Base-by-base conservation (phyloP, 2,329 filamentous ascomycete species). In the Monilinia fructigena region DNA sequence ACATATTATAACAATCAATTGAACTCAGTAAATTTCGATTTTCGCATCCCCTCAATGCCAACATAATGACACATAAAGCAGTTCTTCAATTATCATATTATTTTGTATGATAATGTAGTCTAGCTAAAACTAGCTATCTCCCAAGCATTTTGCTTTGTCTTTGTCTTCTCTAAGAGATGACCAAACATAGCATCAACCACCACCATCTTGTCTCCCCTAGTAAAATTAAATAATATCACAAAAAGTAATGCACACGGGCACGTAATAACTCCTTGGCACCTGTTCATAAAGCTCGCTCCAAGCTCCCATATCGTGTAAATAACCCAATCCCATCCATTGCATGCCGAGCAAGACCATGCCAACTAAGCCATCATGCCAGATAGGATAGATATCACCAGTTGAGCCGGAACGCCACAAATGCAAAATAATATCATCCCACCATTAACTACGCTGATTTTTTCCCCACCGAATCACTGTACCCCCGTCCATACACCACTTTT, bases 391-490 rank as follows among this genome's bases (percentile, higher is more conserved):
- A 61, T 61, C 31, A 38, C 45, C 42, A 28, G 31, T 52, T n/a
- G 28, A 60, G 63, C 63, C 63, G 38, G 23, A 65, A 65, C 63
- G 63, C 63, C 63, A 47, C 38, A 20, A 64, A 64, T 64, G 63
- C 63, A 65, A 65, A 60, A 16, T 45, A 60, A 31, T 52, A 60
- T 42, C 56, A 48, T 35, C 47, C 47, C 59, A 28, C 59, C 47
- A 62, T 61, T 61, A 12, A 38, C 55, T 47, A 40, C 47, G 58
- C 58, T 52, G 35, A 54, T 55, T 63, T 54, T 42, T n/a, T 11
- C 38, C 38, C 47, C 63, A 18, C 63, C 38, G 26, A 35, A 28
- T 26, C 40, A 28, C 48, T 55, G 42, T 45, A 26, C 14, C 35
- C 48, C 45, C 20, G 20, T 14, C 48, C 47, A 23, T 61, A 61